Percentiles rank a stretch among this genome's conserved stretches.
Conservation (phyloP, 345 rosid genomes). For the Eucalyptus pauciflora region DNA sequence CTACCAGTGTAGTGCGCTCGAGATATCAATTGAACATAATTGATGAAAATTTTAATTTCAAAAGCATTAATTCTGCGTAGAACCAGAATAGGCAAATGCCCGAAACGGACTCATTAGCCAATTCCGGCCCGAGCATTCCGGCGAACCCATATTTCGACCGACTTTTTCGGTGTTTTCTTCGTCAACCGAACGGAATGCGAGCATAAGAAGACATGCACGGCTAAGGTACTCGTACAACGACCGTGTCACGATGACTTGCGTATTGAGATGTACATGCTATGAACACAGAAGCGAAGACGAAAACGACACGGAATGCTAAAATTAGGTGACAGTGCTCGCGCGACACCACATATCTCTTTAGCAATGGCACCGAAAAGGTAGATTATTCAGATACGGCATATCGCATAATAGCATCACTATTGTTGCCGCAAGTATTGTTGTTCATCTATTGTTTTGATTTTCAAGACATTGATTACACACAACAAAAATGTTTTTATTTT, state of each 20-base stretch:
- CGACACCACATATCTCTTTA: neutral
- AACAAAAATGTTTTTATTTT: too few relatives aligned
- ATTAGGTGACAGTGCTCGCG: rapidly evolving
- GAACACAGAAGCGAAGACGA: rapidly evolving
- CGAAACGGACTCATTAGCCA: neutral
- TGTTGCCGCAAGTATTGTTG: neutral
- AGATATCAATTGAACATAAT: neutral
- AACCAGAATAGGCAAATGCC: neutral
- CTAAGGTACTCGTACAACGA: neutral
- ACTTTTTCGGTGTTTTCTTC: neutral
- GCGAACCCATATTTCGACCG: neutral
- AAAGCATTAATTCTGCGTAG: neutral
- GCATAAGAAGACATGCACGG: neutral
- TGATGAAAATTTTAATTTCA: neutral
- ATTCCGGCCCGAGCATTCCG: neutral
- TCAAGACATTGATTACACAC: rapidly evolving
- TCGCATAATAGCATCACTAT: neutral
- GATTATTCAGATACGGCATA: neutral
- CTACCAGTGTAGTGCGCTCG: neutral
- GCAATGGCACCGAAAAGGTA: neutral
- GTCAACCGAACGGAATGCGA: neutral
- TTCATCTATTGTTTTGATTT: neutral
- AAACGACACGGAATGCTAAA: neutral
- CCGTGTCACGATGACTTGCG: neutral
- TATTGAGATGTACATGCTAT: neutral